Evolutionary conservation across 2,329 filamentous ascomycete genomes (phyloP), one percentile per base, ranked within the genome.

Genomic region (Scedosporium aurantiacum): DNA sequence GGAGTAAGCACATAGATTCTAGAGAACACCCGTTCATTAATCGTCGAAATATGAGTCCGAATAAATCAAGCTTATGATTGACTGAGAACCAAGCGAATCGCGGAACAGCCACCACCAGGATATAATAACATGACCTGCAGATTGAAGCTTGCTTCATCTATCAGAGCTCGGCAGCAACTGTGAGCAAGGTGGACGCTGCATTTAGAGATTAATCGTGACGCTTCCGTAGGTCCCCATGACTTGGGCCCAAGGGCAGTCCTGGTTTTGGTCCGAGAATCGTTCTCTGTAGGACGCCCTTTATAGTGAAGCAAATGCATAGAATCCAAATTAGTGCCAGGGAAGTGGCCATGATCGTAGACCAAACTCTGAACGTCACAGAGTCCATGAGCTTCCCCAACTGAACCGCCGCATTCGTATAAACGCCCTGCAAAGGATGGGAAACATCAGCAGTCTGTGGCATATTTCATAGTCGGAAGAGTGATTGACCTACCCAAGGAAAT

Each of bases 381-480:
- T 74, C 69, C 67, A 78, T 70, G 23, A 72, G 64, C 52, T 67
- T 71, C 5, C 72, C 73, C 5, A 78, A 67, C 57, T 73, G 64
- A 10, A 74, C 67, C 1, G 73, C 72, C 1, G 70, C 69, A 45
- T 74, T 75, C 2, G 72, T 73, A 61, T 75, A 76, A 0, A 74
- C 71, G 2, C 74, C 74, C 73, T 75, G 45, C 2, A 2, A 23
- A 23, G n/a, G 25, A 56, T 6, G 14, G 16, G 32, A 40, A 47
- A 28, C 45, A 4, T 25, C 14, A 47, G 43, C 43, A 23, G 21
- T 3, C 21, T 47, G 23, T 27, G 12, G 27, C 3, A 54, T 23
- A 18, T 18, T 21, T 21, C 10, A 2, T 3, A 6, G 2, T 7
- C 1, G 1, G 43, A 14, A 23, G 21, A 21, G 12, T 14, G 12